A percentile compares a stretch with the other conserved stretches of the same genome.
Evolutionary conservation across 805 yeast genomes (phyloP).

Genomic region (Pichia paraexigua): DNA sequence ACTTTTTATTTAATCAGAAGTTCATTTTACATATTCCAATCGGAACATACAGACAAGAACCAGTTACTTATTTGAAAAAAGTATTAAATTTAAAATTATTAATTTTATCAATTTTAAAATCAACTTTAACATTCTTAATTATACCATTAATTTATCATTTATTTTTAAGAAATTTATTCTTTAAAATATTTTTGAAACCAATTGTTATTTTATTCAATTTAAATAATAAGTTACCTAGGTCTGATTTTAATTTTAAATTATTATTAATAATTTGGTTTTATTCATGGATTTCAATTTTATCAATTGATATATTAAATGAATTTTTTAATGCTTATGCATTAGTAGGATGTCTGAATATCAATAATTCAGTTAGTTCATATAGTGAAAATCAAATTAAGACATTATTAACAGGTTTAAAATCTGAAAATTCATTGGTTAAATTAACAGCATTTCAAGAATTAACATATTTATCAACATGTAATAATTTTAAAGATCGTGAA

Average conservation of each 20-base stretch:
- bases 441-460: slow-evolving; percentile 71
- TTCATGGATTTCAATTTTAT: slow-evolving; percentile 29
- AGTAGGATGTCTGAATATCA: slow-evolving; percentile 65
- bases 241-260: slow-evolving; percentile 9
- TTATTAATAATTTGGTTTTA: not conserved
- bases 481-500: slow-evolving; percentile 39
- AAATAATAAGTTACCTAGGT: slow-evolving; percentile 36
- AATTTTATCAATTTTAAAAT: slow-evolving; percentile 31
- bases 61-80: slow-evolving; percentile 25
- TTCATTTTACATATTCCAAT: slow-evolving; percentile 43
- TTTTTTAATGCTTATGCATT: slow-evolving; percentile 58
- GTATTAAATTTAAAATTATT: slow-evolving; percentile 11
- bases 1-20: slow-evolving; percentile 45
- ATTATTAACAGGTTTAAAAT: slow-evolving; percentile 51
- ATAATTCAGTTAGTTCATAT: slow-evolving; percentile 49
- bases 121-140: slow-evolving; percentile 27
- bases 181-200: slow-evolving; percentile 30
- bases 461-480: slow-evolving; percentile 51
- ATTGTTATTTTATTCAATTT: slow-evolving; percentile 27
- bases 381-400: slow-evolving; percentile 58
- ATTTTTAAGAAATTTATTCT: slow-evolving; percentile 35
- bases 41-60: slow-evolving; percentile 35
- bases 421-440: slow-evolving; percentile 38
- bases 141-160: slow-evolving; percentile 28
- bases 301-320: slow-evolving; percentile 51